Evolutionary conservation across 2,329 filamentous ascomycete genomes (phyloP), one percentile per base, ranked within the genome.

Genomic region (Geosmithia flava): DNA sequence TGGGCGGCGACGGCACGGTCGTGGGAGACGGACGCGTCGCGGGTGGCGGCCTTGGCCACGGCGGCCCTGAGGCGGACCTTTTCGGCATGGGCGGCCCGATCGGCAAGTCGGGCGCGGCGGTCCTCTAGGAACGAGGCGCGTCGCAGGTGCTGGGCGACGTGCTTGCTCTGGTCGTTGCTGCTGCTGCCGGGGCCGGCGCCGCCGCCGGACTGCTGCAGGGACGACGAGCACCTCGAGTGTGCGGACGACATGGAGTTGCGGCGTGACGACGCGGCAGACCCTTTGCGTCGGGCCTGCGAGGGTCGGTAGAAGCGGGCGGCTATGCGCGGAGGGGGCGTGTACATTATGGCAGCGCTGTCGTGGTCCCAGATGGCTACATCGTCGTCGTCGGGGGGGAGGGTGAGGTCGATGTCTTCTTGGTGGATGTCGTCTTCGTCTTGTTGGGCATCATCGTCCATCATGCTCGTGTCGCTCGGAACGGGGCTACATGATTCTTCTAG

Each of bases 61-160:
- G 85, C 85, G 42, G 86, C 86, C 37, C 85, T 76, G 51, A 88
- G 66, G 47, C 87, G 81, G 16, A 93, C 87, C 61, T 90, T 87
- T 63, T 93, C 87, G 20, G 84, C 87, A 63, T 93, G 86, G 7
- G 84, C 84, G 27, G 87, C 87, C 49, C 86, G 74, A 62, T 90
- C 86, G 48, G 87, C 86, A 17, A 93, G 73, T 19, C 86, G 78
- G 15, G 86, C 85, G 60, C 87, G 88, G 52, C 87, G 81, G 54
- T 84, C 83, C 62, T 90, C 86, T 52, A 91, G 76, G 50, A 91
- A 90, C 16, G 84, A 87, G 45, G 85, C 82, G 47, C 87, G 81
- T 42, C 87, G 85, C 49, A 89, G 72, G 60, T 89, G 85, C 60
- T 89, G 85, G 49, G 85, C 85, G 48, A 89, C 71, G 63, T 87